Evolutionary conservation across 1,139 yeast species (phyloP).

Genomic region (Starmera stellimalicola): DNA sequence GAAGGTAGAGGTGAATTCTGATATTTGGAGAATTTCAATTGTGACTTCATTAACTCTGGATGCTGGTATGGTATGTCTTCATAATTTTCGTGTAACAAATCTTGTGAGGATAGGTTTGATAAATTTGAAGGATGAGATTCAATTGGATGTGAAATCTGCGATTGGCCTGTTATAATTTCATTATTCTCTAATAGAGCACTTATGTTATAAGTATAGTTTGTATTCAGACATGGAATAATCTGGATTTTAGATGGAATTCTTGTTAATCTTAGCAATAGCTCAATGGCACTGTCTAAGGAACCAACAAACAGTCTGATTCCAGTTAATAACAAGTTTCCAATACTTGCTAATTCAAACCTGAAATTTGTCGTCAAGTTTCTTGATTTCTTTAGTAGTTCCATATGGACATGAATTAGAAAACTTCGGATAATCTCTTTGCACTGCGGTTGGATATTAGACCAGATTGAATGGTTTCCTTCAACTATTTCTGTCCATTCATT

Average conservation of each 20-base stretch:
- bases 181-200: constrained; percentile 71
- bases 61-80: constrained; percentile 56
- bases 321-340: constrained; percentile 77
- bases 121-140: constrained; percentile 6
- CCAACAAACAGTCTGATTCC: constrained; percentile 81
- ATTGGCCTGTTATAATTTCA: constrained; percentile 78
- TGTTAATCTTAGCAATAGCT: constrained; percentile 58
- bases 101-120: neutral
- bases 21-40: constrained; percentile 57
- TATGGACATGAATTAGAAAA: constrained; percentile 70
- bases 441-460: constrained; percentile 54
- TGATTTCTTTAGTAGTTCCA: constrained; percentile 64
- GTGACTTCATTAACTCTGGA: constrained; percentile 69
- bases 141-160: constrained; percentile 83
- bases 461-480: constrained; percentile 66
- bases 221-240: constrained; percentile 76
- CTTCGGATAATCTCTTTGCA: constrained; percentile 69
- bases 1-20: constrained; percentile 56
- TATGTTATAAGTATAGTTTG: constrained; percentile 80
- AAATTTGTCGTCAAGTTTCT: constrained; percentile 48
- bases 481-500: constrained; percentile 70
- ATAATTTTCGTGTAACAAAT: constrained; percentile 16
- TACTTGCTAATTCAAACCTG: constrained; percentile 67
- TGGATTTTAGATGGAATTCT: constrained; percentile 45
- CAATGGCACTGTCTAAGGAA: constrained; percentile 76